Conservation (phyloP, 2,329 filamentous ascomycete species). For the Juglanconis juglandina region DNA sequence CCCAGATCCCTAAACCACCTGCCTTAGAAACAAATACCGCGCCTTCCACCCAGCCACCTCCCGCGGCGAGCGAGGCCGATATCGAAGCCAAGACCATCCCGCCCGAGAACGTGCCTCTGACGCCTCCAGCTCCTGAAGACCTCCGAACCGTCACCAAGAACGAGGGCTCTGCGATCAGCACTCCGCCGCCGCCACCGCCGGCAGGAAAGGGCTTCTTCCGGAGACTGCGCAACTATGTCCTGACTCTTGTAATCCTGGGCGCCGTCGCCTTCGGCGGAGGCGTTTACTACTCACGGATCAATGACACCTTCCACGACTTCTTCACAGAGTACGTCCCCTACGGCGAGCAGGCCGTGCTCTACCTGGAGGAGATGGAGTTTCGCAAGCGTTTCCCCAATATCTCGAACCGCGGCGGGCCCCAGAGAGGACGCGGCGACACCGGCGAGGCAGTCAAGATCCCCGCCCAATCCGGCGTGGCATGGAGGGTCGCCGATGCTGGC, state of each 20-base stretch:
- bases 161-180: slow-evolving; percentile 29
- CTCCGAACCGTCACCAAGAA: slow-evolving; percentile 6
- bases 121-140: slow-evolving; percentile 36
- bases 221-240: slow-evolving; percentile 71
- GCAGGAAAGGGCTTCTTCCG: slow-evolving; percentile 62
- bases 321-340: slow-evolving; percentile 97
- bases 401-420: slow-evolving; percentile 38
- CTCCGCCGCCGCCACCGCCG: slow-evolving; percentile 34
- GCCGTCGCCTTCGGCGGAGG: slow-evolving; percentile 80
- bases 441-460: slow-evolving; percentile 78
- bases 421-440: slow-evolving; percentile 50
- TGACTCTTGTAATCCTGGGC: slow-evolving; percentile 73
- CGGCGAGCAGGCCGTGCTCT: slow-evolving; percentile 90
- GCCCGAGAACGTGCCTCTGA: slow-evolving; percentile 36
- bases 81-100: slow-evolving; percentile 37
- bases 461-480: slow-evolving; percentile 79
- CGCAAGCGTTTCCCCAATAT: slow-evolving; percentile 71
- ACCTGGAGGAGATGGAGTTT: slow-evolving; percentile 94
- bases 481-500: slow-evolving; percentile 66
- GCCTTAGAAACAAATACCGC: slow-evolving; percentile 50
- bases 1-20: slow-evolving; percentile 49
- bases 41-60: slow-evolving; percentile 40
- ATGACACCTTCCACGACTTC: slow-evolving; percentile 96
- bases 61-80: slow-evolving; percentile 30
- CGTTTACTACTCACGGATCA: slow-evolving; percentile 87